Conservation (phyloP, 2,329 filamentous ascomycete species). For the Passalora sequoiae region DNA sequence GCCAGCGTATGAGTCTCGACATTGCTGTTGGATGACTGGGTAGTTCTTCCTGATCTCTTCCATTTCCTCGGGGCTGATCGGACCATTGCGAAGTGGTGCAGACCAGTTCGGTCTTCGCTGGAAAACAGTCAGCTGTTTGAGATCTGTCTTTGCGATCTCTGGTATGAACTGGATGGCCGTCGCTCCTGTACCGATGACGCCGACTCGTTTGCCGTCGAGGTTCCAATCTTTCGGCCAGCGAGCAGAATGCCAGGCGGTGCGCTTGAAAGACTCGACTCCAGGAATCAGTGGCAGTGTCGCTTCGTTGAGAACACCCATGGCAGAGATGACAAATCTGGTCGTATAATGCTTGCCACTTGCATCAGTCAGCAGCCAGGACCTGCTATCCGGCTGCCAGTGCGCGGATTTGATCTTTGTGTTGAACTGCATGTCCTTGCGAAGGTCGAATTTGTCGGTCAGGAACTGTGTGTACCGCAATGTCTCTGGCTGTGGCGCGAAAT, state of each 20-base stretch:
- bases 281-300: constrained; percentile 35
- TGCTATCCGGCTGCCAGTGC: constrained; percentile 30
- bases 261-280: constrained; percentile 33
- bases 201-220: constrained; percentile 32
- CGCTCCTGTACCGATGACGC: constrained; percentile 34
- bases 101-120: constrained; percentile 59
- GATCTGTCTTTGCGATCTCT: constrained; percentile 19
- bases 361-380: constrained; percentile 31
- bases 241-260: constrained; percentile 33
- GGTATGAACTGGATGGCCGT: constrained; percentile 31
- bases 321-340: constrained; percentile 33
- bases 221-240: constrained; percentile 29
- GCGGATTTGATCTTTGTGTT: constrained; percentile 36
- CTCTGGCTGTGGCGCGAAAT: constrained; percentile 36
- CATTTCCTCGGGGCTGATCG: constrained; percentile 23
- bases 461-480: constrained; percentile 34
- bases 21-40: constrained; percentile 30
- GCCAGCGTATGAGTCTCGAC: constrained; percentile 34
- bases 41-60: constrained; percentile 26
- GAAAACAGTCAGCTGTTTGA: constrained; percentile 51
- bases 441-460: constrained; percentile 32
- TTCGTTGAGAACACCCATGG: constrained; percentile 33
- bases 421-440: constrained; percentile 40
- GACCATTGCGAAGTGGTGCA: constrained; percentile 23
- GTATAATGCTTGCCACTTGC: constrained; percentile 23